Evolutionary conservation across 208 protist genomes (phyloP), one percentile per base, ranked within the genome.

Genomic region (Tritrichomonas foetus): DNA sequence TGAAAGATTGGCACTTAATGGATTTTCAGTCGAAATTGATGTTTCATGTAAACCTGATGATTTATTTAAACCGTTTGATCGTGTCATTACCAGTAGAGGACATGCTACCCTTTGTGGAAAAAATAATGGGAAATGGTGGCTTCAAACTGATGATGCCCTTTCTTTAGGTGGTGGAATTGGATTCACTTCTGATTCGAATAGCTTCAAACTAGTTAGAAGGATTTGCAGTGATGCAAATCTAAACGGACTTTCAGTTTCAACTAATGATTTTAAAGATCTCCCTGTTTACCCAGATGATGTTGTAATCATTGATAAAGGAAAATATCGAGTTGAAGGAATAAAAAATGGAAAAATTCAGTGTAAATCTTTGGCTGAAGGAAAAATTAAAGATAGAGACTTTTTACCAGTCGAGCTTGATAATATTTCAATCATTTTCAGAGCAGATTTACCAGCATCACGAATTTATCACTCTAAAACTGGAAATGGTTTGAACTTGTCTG

Each of bases 381-480:
- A 3, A n/a, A 30, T 36, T 72, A 36, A 75, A 72, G 69, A n/a
- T 47, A 82, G 50, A 82, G 11, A 47, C 30, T n/a, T 82, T 30
- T 3, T 36, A 13, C 22, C 44, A 11, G 69, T 47, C 44, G 2
- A 11, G 9, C 22, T 75, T 1, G 41, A 82, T 30, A 82, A 82
- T 49, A 9, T 39, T n/a, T 30, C 33, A 16, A 82, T 82, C 22
- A 41, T 82, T 16, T 82, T 82, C 39, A 82, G 74, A 50, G 33
- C 74, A 25, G 74, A 82, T 82, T 41, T 82, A 22, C 74, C 74
- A n/a, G 74, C 74, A 53, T 50, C 33, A 25, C 44, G 74, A 50
- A 82, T 82, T 30, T 82, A 82, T 82, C 50, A 82, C 39, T 82
- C 74, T 30, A 82, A 82, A 25, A 39, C 41, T 82, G 74, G 74